These are phyloP conservation scores for Corchorus olitorius DNA, from an alignment of 345 rosid genomes.

Conservation along the genomic window DNA sequence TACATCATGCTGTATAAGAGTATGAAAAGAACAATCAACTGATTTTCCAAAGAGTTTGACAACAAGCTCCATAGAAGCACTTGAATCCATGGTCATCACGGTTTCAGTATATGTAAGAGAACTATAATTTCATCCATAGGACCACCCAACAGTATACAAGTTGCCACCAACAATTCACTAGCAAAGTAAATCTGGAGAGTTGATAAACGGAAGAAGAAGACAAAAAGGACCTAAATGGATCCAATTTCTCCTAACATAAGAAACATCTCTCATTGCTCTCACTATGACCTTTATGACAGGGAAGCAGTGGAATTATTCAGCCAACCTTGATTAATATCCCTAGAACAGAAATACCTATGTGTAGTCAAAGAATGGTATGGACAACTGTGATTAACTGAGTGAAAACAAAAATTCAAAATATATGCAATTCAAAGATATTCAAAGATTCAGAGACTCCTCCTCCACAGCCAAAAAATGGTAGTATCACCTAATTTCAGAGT, in stretches of 20 bases:
- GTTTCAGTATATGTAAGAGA: not conserved
- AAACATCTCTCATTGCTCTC: not conserved
- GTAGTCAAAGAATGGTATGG: not conserved
- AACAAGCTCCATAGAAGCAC: not conserved
- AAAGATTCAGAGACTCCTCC: not conserved
- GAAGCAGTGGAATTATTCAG: conserved; percentile 1
- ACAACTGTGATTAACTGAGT: not conserved
- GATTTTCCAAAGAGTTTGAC: conserved; percentile 9
- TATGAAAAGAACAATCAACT: conserved; percentile 22
- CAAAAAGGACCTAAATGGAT: not conserved
- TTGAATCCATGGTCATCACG: not conserved
- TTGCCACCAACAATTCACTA: not conserved
- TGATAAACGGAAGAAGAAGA: not conserved
- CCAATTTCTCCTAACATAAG: not conserved
- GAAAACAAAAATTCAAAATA: not conserved
- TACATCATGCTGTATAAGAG: conserved; percentile 30
- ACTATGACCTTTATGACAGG: not conserved
- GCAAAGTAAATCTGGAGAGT: conserved; percentile 2
- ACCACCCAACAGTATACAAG: not conserved
- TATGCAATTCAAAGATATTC: not conserved
- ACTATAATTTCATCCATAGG: not conserved
- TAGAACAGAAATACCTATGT: not conserved
- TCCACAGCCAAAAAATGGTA: not conserved
- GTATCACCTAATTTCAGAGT: not conserved
- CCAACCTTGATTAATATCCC: not conserved